phyloP scores from a whole-genome alignment of 73 alveolate species.

The Blepharisma japonicum region DNA sequence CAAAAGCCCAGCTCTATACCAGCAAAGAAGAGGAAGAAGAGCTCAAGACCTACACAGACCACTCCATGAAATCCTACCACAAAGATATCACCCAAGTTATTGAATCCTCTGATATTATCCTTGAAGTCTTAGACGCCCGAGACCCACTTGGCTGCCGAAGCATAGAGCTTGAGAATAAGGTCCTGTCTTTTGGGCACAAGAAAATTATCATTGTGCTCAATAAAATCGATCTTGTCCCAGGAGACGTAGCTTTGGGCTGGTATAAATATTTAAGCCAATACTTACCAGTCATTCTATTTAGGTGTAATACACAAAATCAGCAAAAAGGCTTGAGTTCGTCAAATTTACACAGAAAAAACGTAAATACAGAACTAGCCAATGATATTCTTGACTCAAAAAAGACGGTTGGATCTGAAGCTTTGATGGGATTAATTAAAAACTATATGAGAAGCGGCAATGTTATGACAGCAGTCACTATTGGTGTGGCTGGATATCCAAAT shows the following conservation, averaged over 20 bases:
- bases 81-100: slow-evolving; percentile 84
- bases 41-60: slow-evolving; percentile 29
- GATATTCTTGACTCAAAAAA: slow-evolving; percentile 75
- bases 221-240: slow-evolving; percentile 96
- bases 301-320: slow-evolving; percentile 86
- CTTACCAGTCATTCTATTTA: slow-evolving; percentile 83
- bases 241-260: slow-evolving; percentile 91
- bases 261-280: slow-evolving; percentile 75
- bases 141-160: slow-evolving; percentile 95
- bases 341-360: slow-evolving; percentile 71
- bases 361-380: slow-evolving; percentile 75
- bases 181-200: slow-evolving; percentile 73
- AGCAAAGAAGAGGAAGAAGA: slow-evolving; percentile 30
- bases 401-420: slow-evolving; percentile 94
- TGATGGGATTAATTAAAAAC: slow-evolving; percentile 88
- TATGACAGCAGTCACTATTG: slow-evolving; percentile 81
- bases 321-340: slow-evolving; percentile 72
- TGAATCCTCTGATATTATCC: slow-evolving; percentile 90
- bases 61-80: slow-evolving; percentile 73
- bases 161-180: slow-evolving; percentile 78
- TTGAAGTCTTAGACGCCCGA: slow-evolving; percentile 97
- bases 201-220: slow-evolving; percentile 86
- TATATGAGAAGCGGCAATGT: slow-evolving; percentile 86
- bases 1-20: slow-evolving; percentile 30
- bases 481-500: slow-evolving; percentile 98